A percentile compares a stretch with the other conserved stretches of the same genome.
These are phyloP conservation scores for Nannochloropsis gaditana DNA, from an alignment of 108 stramenopile species.

Conservation along the genomic window DNA sequence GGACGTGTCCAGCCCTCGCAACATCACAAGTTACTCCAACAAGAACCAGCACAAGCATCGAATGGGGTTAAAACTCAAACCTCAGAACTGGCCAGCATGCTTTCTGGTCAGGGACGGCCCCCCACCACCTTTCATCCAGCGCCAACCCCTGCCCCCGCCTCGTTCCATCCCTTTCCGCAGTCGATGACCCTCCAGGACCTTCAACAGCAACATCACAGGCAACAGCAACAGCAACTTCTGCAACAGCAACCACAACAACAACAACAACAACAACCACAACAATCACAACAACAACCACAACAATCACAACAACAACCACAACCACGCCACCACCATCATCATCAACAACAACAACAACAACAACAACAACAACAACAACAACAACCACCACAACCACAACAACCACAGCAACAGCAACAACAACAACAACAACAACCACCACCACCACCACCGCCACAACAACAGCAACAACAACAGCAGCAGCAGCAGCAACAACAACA, in stretches of 20 bases:
- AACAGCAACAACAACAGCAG: neutral
- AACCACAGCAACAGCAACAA: neutral
- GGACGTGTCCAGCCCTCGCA: neutral
- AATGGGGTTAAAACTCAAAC: neutral
- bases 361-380: neutral
- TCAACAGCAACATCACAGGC: neutral
- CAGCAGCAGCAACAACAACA: neutral
- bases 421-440: constrained; percentile 13
- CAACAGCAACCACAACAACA: neutral
- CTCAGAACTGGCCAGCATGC: neutral
- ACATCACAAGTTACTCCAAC: neutral
- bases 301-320: neutral
- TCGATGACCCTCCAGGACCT: neutral
- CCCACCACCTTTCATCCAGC: neutral
- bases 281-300: neutral
- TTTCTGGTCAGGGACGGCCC: neutral
- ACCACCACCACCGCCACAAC: neutral
- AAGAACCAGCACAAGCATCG: neutral
- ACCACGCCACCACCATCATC: constrained; percentile 2
- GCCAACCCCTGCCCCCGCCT: neutral
- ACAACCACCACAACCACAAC: constrained; percentile 10
- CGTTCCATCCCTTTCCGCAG: neutral
- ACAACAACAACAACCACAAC: neutral
- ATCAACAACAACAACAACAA: neutral
- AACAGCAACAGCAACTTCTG: constrained; percentile 12